phyloP scores from a whole-genome alignment of 495 filamentous ascomycete species.

The Articulospora tetracladia region DNA sequence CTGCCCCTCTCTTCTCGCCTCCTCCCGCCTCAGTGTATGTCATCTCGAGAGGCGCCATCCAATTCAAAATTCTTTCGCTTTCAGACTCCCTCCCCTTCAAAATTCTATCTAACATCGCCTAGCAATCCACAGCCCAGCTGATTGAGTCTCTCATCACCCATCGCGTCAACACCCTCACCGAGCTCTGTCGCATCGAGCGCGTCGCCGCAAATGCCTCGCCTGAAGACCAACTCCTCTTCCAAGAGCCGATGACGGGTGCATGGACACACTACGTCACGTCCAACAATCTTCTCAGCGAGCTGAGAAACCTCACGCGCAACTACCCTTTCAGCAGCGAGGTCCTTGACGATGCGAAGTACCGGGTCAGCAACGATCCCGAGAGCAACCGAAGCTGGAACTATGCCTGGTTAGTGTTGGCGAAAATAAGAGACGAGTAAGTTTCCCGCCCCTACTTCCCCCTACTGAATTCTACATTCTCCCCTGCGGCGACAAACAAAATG shows the following conservation, averaged over 20 bases:
- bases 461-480: too few species aligned
- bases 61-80: neutral
- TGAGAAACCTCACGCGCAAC: conserved; percentile 62
- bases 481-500: too few species aligned
- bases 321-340: conserved; percentile 71
- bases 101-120: conserved; percentile 2
- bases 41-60: neutral
- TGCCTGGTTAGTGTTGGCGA: conserved; percentile 69
- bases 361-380: conserved; percentile 60
- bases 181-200: conserved; percentile 70
- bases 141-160: conserved; percentile 56
- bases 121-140: conserved; percentile 30
- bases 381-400: conserved; percentile 73
- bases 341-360: conserved; percentile 61
- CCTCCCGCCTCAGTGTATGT: neutral
- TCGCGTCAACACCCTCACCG: conserved; percentile 68
- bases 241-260: conserved; percentile 61
- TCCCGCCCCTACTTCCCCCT: neutral
- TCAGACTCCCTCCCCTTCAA: neutral
- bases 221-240: conserved; percentile 53
- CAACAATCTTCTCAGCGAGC: conserved; percentile 69
- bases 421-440: conserved; percentile 63
- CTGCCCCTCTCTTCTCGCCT: conserved; percentile 6
- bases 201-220: conserved; percentile 51
- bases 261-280: conserved; percentile 73